Percentiles rank a stretch among this genome's conserved stretches.
Conservation (phyloP, 2,329 filamentous ascomycete species). For the Plenodomus biglobosus region DNA sequence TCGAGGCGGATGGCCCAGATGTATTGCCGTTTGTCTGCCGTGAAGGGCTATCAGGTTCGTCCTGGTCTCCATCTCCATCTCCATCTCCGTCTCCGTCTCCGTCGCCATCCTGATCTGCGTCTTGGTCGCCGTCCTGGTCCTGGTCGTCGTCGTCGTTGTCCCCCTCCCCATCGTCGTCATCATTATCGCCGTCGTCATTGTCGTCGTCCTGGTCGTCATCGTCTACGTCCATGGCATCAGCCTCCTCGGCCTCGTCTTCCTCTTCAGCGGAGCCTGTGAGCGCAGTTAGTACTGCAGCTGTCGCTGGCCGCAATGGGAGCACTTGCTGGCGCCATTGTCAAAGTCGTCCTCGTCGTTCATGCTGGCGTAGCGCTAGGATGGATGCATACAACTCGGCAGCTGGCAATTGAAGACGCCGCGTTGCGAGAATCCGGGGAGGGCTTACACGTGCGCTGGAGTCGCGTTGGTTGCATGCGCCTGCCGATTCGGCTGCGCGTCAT, state of each 20-base stretch:
- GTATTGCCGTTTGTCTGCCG: slow-evolving; percentile 36
- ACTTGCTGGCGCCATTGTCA: slow-evolving; percentile 43
- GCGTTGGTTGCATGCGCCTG: neutral
- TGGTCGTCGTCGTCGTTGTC: slow-evolving; percentile 47
- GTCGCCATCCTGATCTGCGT: slow-evolving; percentile 46
- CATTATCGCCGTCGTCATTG: slow-evolving; percentile 47
- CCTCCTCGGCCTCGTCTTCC: slow-evolving; percentile 39
- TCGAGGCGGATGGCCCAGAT: slow-evolving; percentile 36
- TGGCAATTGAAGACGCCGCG: neutral
- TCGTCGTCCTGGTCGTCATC: slow-evolving; percentile 48
- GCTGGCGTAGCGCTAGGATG: neutral
- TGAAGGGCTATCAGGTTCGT: slow-evolving; percentile 50
- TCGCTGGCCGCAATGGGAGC: neutral
- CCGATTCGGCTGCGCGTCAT: neutral
- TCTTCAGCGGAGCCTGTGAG: slow-evolving; percentile 29
- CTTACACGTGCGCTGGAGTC: neutral
- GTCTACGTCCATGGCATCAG: slow-evolving; percentile 39
- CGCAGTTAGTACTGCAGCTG: slow-evolving; percentile 10
- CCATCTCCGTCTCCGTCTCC: slow-evolving; percentile 46
- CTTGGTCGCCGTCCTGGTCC: slow-evolving; percentile 46
- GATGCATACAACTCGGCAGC: neutral
- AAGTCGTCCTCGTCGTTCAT: slow-evolving; percentile 54
- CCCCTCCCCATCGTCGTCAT: slow-evolving; percentile 46
- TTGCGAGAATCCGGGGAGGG: neutral
- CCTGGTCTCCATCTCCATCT: slow-evolving; percentile 33